Conservation (phyloP, 192 early-diverging fungal species). For the Backusella australiensis region DNA sequence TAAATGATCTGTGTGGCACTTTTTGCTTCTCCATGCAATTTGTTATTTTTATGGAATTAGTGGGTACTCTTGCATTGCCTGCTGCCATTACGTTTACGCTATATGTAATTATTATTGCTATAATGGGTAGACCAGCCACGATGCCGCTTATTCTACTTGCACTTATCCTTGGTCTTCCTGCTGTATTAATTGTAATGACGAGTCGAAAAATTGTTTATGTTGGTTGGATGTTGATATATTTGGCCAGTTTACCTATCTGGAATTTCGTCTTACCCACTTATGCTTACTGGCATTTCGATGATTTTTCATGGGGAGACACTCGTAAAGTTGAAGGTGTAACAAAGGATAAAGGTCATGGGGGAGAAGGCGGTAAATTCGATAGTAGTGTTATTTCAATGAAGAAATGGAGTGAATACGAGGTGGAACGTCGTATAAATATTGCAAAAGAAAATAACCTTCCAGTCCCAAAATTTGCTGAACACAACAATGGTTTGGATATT, state of each 20-base stretch:
- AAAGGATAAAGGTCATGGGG: conserved; percentile 59
- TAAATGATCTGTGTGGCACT: conserved; percentile 83
- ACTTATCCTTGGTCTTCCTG: conserved; percentile 73
- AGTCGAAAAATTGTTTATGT: conserved; percentile 76
- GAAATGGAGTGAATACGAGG: conserved; percentile 76
- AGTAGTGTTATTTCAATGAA: conserved; percentile 73
- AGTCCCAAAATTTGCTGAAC: conserved; percentile 19
- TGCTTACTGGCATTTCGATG: conserved; percentile 87
- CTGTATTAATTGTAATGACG: conserved; percentile 78
- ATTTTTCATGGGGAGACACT: conserved; percentile 85
- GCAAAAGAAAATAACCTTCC: conserved; percentile 22
- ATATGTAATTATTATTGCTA: conserved; percentile 74
- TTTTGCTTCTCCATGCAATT: conserved; percentile 97
- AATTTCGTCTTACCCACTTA: conserved; percentile 77
- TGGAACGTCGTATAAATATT: conserved; percentile 39
- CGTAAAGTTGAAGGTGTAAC: conserved; percentile 62
- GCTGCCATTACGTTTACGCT: conserved; percentile 88
- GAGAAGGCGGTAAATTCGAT: conserved; percentile 73
- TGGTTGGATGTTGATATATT: conserved; percentile 81
- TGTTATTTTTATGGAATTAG: conserved; percentile 91
- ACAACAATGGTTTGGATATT: neutral
- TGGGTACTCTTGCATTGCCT: conserved; percentile 89
- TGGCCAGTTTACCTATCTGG: conserved; percentile 73
- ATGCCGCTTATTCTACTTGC: conserved; percentile 70
- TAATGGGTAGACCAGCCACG: conserved; percentile 43